Conservation (phyloP, 441 rosid species). For the Gossypium gossypioides region DNA sequence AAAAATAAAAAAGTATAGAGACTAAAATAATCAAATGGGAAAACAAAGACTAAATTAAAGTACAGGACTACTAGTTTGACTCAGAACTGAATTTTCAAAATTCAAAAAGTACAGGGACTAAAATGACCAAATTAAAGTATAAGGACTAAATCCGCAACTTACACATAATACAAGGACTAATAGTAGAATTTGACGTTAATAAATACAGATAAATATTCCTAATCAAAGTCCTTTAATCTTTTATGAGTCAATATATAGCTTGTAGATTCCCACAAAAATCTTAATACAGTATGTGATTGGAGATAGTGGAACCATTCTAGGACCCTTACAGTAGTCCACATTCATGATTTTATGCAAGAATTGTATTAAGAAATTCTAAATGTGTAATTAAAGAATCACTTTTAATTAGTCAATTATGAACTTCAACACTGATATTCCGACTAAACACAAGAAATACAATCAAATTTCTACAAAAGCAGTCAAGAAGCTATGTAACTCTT, state of each 20-base stretch:
- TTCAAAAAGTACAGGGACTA: neutral
- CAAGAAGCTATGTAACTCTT: neutral
- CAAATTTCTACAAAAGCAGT: neutral
- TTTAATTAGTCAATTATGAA: neutral
- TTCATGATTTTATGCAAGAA: neutral
- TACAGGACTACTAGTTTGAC: neutral
- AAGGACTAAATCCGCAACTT: neutral
- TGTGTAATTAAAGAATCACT: neutral
- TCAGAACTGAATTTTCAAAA: neutral
- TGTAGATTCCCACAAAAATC: neutral
- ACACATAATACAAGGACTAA: neutral
- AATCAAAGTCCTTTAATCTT: neutral
- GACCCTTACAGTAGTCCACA: neutral
- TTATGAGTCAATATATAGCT: neutral
- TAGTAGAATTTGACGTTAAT: neutral
- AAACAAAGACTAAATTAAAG: neutral
- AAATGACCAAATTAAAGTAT: neutral
- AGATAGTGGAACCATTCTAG: neutral
- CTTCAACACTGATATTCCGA: neutral
- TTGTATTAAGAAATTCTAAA: neutral
- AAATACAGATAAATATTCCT: neutral
- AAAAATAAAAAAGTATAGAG: neutral
- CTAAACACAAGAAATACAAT: neutral
- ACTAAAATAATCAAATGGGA: neutral
- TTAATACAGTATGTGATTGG: neutral